Base-by-base conservation (phyloP, 805 yeast species). In the Zygosaccharomyces siamensis region DNA sequence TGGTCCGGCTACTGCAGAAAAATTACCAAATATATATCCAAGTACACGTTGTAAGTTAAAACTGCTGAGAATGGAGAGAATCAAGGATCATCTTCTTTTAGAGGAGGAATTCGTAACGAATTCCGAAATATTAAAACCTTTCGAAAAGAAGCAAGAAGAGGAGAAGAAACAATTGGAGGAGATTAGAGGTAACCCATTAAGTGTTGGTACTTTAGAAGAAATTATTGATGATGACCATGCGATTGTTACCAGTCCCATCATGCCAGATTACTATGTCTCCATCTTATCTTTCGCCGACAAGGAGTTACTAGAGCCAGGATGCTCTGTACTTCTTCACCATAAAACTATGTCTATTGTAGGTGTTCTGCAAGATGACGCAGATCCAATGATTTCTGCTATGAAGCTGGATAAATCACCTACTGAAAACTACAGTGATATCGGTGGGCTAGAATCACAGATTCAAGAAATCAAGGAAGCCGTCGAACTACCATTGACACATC, bases 221-320 rank as follows among this genome's bases (percentile, higher is more conserved):
- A 88, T 93, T 53, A 88, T 93, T 58, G 99, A 93, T 65, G 99
- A 93, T 69, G 99, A 93, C 66, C 99, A 93, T 70, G 99, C 99
- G 16, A 93, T 93, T 73, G 97, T 93, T 39, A 89, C 97, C 41
- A 83, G 95, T 46, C 83, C 95, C 5, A 89, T 96, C 10, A 97
- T 98, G 20, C 96, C 98, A 5, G 99, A 93, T 71, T 93, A 90
- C 70, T 93, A 93, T 66, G 99, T 93, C 31, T 85, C 96, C 5
- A 93, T 93, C 58, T 74, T 95, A 71, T 88, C 97, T 8, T 93
- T 93, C 75, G 99, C 93, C 14, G 99, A 93, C 69, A 93, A 93
- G 71, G 97, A 93, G 49, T 73, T 92, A 52, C 73, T 93, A 54
- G 98, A 93, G 69, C 99, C 98, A 0, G 97, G 98, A 7, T 92